Base-by-base conservation (phyloP, 345 rosid species). In the Aethionema arabicum region DNA sequence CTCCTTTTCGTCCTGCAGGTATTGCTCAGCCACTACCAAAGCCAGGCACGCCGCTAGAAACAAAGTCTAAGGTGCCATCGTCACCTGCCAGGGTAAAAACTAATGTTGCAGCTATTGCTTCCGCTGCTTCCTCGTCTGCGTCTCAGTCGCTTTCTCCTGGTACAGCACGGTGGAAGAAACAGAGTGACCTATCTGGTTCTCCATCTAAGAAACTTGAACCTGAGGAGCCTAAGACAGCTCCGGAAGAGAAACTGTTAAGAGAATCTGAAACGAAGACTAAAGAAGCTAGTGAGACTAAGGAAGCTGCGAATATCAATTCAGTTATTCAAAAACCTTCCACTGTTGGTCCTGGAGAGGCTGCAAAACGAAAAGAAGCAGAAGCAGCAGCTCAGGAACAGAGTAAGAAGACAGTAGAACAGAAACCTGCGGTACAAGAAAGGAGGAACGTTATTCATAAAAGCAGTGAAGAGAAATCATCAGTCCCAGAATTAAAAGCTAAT, bases 1-100 rank as follows among this genome's bases (percentile, higher is more conserved):
- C 75, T 71, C 75, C 70, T 52, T 71, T 65, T 32, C 75, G 75
- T 37, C 75, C 75, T 16, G 75, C 66, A 7, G 70, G 75, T 11
- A 65, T 65, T 4, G 61, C 70, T 65, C 70, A 37, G 52, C 70
- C 61, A 32, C 70, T 56, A 32, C 51, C 69, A 42, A 70, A 70
- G 54, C 39, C 64, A 38, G 55, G 52, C 33, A 11, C 65, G 14
- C 27, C 56, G n/a, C 10, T 9, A 46, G 68, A 69, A 8, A 56
- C 59, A 42, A 63, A 57, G 69, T 40, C 66, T 27, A 71, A 64
- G 43, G 11, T 7, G 35, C 7, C 70, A 9, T 53, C 70, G 5
- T 15, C 57, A 4, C 70, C 59, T 52, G 43, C 65, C 37, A 71
- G 56, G 75, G 6, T 2, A 36, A 64, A 60, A 65, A 71, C 69